Base-by-base conservation (phyloP, 345 rosid genomes). In the Pistacia atlantica region DNA sequence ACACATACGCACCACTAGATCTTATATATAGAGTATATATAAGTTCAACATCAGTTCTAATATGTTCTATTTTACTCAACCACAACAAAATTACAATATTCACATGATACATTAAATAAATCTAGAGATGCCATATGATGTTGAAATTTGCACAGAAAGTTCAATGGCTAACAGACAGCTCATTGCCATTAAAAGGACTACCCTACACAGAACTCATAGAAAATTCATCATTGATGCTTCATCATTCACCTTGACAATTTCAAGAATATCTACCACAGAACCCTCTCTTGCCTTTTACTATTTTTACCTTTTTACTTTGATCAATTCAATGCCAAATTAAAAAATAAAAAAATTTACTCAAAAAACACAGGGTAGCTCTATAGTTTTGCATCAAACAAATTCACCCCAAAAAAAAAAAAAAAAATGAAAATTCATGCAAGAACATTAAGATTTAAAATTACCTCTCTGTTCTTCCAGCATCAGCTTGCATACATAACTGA, bases 381-480 rank as follows among this genome's bases (percentile, higher is more conserved):
- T 54, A 54, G 1, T 13, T 14, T 3, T 54, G 16, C 7, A 3
- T 13, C n/a, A 54, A 46, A 65, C 18, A 17, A 14, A 8, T 33
- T 57, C 58, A 22, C 18, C 3, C 59, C 46, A 1, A 3, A 65
- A 11, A 3, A 65, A 11, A 3, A 49, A 56, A 0, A 38, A 25
- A 38, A 48, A 37, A 55, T 1, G 55, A 62, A 58, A 52, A 69
- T 14, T 22, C 52, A 35, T 3, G 61, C 11, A 37, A 70, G 5
- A 13, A 42, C 9, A 42, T 42, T 42, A 46, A 63, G 35, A 12
- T 42, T 42, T 42, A 42, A 42, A 22, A 42, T 46, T 86, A 95
- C 98, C 93, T 89, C 90, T 87, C 78, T 65, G 94, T 87, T 78
- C 83, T 86, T 1, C 87, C 89, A 37, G 89, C 86, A 81, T 90